phyloP scores from a whole-genome alignment of 495 filamentous ascomycete species.

The Jackrogersella multiformis region DNA sequence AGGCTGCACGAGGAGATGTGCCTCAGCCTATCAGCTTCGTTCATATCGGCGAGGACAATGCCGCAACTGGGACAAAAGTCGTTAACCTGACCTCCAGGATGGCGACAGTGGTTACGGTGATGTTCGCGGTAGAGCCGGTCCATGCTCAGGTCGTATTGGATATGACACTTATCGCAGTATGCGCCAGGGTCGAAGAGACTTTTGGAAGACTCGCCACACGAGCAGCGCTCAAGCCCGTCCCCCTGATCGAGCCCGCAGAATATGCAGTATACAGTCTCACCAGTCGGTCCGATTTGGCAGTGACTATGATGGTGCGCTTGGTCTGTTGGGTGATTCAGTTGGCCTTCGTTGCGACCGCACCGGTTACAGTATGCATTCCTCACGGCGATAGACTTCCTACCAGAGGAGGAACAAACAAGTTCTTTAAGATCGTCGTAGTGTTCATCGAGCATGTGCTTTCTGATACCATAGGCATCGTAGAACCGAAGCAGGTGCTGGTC shows the following conservation, averaged over 20 bases:
- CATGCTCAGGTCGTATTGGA: constrained; percentile 21
- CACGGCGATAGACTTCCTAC: neutral
- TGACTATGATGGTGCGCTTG: constrained; percentile 35
- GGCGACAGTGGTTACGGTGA: neutral
- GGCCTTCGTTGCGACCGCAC: constrained; percentile 40
- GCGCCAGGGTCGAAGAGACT: neutral
- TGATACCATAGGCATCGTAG: constrained; percentile 34
- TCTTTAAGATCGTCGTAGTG: constrained; percentile 38
- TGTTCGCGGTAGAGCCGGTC: constrained; percentile 10
- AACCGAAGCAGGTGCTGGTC: constrained; percentile 25
- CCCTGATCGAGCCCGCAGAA: neutral
- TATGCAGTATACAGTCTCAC: neutral
- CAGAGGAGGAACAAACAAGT: neutral
- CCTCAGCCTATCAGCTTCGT: neutral
- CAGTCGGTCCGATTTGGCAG: constrained; percentile 8
- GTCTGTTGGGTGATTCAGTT: constrained; percentile 27
- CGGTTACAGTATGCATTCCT: constrained; percentile 32
- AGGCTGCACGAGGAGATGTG: neutral
- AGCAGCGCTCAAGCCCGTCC: neutral
- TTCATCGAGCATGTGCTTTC: constrained; percentile 44
- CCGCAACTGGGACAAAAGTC: constrained; percentile 17
- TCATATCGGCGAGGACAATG: constrained; percentile 5
- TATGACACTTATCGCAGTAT: constrained; percentile 14
- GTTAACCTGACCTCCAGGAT: neutral
- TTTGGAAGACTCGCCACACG: neutral